Percentiles rank a stretch among this genome's conserved stretches.
Evolutionary conservation across 345 rosid species (phyloP).

Genomic region (Brassica cretica): DNA sequence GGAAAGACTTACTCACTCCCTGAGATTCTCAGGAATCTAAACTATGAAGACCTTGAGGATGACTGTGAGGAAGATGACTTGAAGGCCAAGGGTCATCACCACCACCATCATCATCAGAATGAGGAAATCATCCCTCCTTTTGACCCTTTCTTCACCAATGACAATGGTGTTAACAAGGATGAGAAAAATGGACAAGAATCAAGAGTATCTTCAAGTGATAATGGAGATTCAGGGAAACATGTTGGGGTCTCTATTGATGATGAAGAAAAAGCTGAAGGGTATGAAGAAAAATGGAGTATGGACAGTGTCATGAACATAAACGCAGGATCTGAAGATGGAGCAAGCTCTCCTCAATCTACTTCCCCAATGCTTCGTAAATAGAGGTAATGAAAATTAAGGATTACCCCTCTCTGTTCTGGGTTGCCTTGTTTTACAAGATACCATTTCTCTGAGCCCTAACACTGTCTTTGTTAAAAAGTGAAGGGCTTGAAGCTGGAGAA

Average conservation of each 20-base stretch:
- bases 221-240: slow-evolving; percentile 38
- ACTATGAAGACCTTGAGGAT: slow-evolving; percentile 45
- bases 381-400: slow-evolving; percentile 32
- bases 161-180: slow-evolving; percentile 47
- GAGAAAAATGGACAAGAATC: slow-evolving; percentile 31
- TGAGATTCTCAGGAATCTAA: slow-evolving; percentile 47
- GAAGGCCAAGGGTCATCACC: slow-evolving; percentile 39
- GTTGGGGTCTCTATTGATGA: slow-evolving; percentile 26
- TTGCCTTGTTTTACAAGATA: slow-evolving; percentile 28
- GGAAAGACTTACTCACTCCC: slow-evolving; percentile 56
- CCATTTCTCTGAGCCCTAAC: slow-evolving; percentile 1
- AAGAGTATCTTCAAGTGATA: slow-evolving; percentile 22
- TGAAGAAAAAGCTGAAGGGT: slow-evolving; percentile 35
- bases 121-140: slow-evolving; percentile 38
- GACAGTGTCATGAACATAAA: slow-evolving; percentile 36
- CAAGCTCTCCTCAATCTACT: slow-evolving; percentile 34
- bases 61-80: slow-evolving; percentile 41
- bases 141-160: slow-evolving; percentile 47
- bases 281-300: slow-evolving; percentile 31
- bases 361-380: slow-evolving; percentile 41
- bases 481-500: slow-evolving; percentile 33
- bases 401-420: slow-evolving; percentile 2
- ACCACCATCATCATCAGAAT: slow-evolving; percentile 38
- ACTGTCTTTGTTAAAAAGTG: background rate
- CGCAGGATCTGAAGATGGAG: slow-evolving; percentile 37